Percentiles rank a stretch among this genome's conserved stretches.
phyloP scores from a whole-genome alignment of 2,329 filamentous ascomycete species.

The Ophiostoma novo-ulmi region DNA sequence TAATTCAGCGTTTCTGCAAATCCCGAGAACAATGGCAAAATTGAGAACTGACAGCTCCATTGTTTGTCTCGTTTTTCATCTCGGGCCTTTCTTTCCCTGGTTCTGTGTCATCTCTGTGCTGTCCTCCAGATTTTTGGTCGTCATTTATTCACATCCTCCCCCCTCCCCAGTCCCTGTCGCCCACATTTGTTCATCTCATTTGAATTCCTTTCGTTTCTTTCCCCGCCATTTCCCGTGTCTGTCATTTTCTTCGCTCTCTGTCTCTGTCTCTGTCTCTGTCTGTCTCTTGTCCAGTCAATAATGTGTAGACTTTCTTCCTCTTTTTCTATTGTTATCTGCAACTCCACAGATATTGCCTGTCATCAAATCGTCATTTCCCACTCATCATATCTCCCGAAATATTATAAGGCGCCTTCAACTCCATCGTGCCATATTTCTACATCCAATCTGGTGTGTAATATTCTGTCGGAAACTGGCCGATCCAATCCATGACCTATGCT shows the following conservation, averaged over 20 bases:
- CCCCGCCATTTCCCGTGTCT: slow-evolving; percentile 10
- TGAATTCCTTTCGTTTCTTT: neutral
- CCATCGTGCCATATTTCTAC: neutral
- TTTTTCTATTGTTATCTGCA: neutral
- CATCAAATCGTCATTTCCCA: neutral
- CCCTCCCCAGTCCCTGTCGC: neutral
- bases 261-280: neutral
- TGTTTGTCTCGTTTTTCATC: neutral
- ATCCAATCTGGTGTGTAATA: neutral
- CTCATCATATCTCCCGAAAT: neutral
- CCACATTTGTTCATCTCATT: neutral
- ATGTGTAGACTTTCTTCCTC: neutral
- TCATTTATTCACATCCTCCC: neutral
- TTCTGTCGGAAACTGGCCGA: neutral
- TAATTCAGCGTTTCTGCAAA: neutral
- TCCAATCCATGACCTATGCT: neutral
- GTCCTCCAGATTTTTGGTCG: neutral
- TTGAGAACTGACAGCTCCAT: neutral
- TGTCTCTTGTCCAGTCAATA: neutral
- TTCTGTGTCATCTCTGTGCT: neutral
- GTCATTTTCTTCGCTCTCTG: neutral
- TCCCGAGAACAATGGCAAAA: neutral
- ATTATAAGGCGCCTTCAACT: neutral
- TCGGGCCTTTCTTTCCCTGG: neutral
- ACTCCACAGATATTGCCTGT: neutral